phyloP scores from a whole-genome alignment of 1,284 basidiomycete genomes.

The Gymnopus androsaceus region DNA sequence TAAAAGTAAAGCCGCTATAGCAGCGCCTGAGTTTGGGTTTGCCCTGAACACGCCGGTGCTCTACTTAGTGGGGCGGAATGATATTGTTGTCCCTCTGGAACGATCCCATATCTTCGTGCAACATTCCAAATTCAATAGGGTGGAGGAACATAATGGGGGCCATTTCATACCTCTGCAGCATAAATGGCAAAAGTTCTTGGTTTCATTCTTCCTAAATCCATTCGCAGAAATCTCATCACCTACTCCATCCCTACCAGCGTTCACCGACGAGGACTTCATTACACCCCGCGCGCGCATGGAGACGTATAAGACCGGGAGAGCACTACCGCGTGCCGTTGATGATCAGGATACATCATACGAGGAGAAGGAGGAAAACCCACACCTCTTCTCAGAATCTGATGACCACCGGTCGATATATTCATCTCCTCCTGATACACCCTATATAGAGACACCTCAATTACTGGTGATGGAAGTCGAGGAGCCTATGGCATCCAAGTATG shows the following conservation, averaged over 20 bases:
- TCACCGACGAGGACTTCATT: not conserved
- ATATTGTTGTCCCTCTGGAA: slow-evolving; percentile 17
- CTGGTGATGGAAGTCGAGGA: slow-evolving; percentile 2
- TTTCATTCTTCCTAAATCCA: slow-evolving; percentile 14
- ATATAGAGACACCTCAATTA: not conserved
- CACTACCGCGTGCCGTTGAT: not conserved
- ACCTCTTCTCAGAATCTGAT: slow-evolving; percentile 1
- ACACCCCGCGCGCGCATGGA: not conserved
- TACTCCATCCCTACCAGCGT: not conserved
- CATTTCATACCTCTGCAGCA: slow-evolving; percentile 15
- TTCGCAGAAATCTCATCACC: slow-evolving; percentile 17
- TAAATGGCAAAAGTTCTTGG: slow-evolving; percentile 17
- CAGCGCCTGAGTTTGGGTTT: slow-evolving; percentile 3
- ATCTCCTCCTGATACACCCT: slow-evolving; percentile 8
- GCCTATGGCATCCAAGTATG: not conserved
- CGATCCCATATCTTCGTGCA: slow-evolving; percentile 13
- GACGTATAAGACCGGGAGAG: not conserved
- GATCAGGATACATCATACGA: not conserved
- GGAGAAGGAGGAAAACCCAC: not conserved
- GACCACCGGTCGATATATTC: not conserved
- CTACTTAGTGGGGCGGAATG: slow-evolving; percentile 14
- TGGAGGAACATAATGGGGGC: slow-evolving; percentile 16
- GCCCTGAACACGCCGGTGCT: slow-evolving; percentile 12
- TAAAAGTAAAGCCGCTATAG: not conserved
- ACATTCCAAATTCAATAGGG: slow-evolving; percentile 10